Conservation (phyloP, 148 eudicot species). For the Camellia granthamiana region DNA sequence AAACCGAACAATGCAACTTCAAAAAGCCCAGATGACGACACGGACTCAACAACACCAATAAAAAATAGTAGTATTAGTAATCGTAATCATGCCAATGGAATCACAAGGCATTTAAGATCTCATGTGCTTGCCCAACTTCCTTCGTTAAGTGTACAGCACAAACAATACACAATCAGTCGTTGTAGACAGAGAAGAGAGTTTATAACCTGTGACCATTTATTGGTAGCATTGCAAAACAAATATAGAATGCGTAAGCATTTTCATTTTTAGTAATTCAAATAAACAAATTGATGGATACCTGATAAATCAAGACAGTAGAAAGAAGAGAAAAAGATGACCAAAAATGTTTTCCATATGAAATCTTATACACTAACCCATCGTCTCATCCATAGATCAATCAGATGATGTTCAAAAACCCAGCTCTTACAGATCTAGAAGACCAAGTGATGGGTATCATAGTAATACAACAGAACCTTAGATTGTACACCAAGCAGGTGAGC, state of each 20-base stretch:
- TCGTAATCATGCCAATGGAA: neutral
- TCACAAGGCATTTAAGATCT: too few species aligned
- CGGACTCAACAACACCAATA: too few species aligned
- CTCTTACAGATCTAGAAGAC: neutral
- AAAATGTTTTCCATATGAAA: too few species aligned
- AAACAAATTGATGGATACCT: neutral
- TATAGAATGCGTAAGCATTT: neutral
- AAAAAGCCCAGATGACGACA: too few species aligned
- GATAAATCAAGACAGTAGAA: neutral
- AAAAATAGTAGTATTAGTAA: too few species aligned
- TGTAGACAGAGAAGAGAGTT: too few species aligned
- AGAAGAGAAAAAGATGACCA: neutral
- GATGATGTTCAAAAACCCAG: neutral
- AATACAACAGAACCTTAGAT: constrained; percentile 1
- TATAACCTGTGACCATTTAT: too few species aligned
- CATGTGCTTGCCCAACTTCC: too few species aligned
- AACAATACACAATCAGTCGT: too few species aligned
- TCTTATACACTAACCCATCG: neutral
- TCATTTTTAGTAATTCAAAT: neutral
- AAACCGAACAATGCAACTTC: too few species aligned
- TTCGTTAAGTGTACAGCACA: too few species aligned
- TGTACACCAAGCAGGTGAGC: neutral
- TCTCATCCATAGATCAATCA: neutral
- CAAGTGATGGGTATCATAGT: neutral
- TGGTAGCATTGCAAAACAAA: neutral